phyloP scores from a whole-genome alignment of 805 yeast species.

The Suhomyces kilbournensis region DNA sequence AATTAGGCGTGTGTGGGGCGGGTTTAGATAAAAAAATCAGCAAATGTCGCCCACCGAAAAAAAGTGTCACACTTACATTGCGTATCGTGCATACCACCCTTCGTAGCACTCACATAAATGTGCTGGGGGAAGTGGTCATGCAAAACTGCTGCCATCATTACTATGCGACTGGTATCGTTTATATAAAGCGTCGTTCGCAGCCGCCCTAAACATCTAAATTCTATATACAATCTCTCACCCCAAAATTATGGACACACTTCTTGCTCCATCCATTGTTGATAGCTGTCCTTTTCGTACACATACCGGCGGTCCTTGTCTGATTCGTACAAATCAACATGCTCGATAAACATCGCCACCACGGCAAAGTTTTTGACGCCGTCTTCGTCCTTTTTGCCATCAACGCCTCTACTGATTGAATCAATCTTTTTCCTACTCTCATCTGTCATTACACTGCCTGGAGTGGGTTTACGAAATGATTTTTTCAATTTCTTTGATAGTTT shows the following conservation, averaged over 20 bases:
- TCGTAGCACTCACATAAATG: neutral
- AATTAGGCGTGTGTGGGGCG: conserved; percentile 1
- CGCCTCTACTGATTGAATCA: conserved; percentile 76
- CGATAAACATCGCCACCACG: conserved; percentile 65
- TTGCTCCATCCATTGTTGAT: conserved; percentile 69
- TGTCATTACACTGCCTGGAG: conserved; percentile 61
- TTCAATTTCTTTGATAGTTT: conserved; percentile 55
- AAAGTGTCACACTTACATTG: neutral
- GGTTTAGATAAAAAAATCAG: neutral
- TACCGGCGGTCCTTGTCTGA: conserved; percentile 55
- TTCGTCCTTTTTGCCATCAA: conserved; percentile 70
- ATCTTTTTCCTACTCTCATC: conserved; percentile 53
- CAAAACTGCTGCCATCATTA: neutral
- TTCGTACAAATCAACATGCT: conserved; percentile 67
- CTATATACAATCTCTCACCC: neutral
- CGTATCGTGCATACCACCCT: neutral
- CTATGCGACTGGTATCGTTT: neutral
- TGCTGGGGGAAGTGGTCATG: neutral
- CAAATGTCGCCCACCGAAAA: neutral
- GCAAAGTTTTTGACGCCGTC: conserved; percentile 65
- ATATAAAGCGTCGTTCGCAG: neutral
- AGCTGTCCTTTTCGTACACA: conserved; percentile 50
- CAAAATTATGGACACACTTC: conserved; percentile 58
- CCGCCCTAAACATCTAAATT: neutral
- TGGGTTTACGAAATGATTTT: conserved; percentile 68